Percentiles rank a stretch among this genome's conserved stretches.
These are phyloP conservation scores for Neocallimastix lanati DNA, from an alignment of 192 early-diverging fungal genomes.

Conservation along the genomic window DNA sequence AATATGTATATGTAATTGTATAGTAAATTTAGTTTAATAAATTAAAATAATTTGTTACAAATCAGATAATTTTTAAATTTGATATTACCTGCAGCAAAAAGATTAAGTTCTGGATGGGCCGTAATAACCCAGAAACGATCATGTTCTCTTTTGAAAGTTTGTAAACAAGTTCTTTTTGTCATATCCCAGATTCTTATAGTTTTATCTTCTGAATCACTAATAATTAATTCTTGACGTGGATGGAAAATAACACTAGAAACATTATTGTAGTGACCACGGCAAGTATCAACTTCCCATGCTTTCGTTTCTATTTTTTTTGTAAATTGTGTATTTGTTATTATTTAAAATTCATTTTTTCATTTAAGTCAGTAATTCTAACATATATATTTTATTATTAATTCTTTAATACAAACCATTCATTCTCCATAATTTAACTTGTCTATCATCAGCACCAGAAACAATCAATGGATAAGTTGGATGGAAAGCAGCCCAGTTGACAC, in stretches of 20 bases:
- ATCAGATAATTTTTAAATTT: no score
- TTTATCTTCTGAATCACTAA: conserved; percentile 90
- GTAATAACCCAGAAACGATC: conserved; percentile 75
- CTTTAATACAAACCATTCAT: conserved; percentile 58
- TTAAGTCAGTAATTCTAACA: no score
- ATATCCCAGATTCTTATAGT: conserved; percentile 98
- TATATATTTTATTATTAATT: neutral
- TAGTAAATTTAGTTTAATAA: no score
- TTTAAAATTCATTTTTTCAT: no score
- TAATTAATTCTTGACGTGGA: conserved; percentile 83
- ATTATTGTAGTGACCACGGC: conserved; percentile 96
- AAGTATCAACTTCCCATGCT: conserved; percentile 99
- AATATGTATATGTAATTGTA: no score
- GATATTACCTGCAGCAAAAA: conserved; percentile 78
- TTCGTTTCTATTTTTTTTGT: conserved; percentile 55
- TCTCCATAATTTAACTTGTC: conserved; percentile 95
- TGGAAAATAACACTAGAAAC: conserved; percentile 89
- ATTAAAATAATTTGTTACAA: no score
- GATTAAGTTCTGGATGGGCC: conserved; percentile 90
- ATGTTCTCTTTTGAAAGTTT: conserved; percentile 84
- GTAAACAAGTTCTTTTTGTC: conserved; percentile 77
- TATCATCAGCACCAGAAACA: conserved; percentile 92
- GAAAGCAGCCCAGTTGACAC: conserved; percentile 96
- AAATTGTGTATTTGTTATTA: no score
- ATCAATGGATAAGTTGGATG: conserved; percentile 92